Evolutionary conservation across 2,329 filamentous ascomycete species (phyloP).

Genomic region (Sporothrix luriei): DNA sequence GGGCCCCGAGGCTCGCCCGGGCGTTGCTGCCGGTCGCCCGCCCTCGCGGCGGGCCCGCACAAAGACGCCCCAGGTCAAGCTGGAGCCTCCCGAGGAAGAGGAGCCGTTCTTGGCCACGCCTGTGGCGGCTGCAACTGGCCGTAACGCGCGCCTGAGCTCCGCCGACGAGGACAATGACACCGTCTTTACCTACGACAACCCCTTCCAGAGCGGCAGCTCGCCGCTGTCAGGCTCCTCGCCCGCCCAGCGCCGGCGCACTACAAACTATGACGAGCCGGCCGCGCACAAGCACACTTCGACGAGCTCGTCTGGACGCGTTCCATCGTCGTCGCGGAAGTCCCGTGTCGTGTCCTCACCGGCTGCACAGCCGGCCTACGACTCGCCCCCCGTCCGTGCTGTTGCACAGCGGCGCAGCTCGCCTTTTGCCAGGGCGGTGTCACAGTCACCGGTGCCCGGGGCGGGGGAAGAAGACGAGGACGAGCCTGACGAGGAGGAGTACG

Average conservation of each 20-base stretch:
- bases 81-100: conserved; percentile 58
- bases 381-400: conserved; percentile 3
- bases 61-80: conserved; percentile 58
- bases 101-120: conserved; percentile 49
- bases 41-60: conserved; percentile 56
- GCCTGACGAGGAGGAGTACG: conserved; percentile 39
- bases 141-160: conserved; percentile 43
- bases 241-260: conserved; percentile 28
- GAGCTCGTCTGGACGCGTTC: conserved; percentile 1
- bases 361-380: conserved; percentile 19
- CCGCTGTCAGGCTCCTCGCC: conserved; percentile 51
- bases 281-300: conserved; percentile 11
- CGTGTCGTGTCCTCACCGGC: conserved; percentile 31
- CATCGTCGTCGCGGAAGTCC: conserved; percentile 21
- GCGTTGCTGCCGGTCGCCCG: conserved; percentile 46
- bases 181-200: conserved; percentile 86
- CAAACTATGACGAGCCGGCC: conserved; percentile 14
- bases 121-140: conserved; percentile 54
- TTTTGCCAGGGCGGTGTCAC: conserved; percentile 21
- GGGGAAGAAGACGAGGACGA: conserved; percentile 22
- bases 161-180: conserved; percentile 53
- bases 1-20: conserved; percentile 50
- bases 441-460: conserved; percentile 19
- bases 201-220: conserved; percentile 85
- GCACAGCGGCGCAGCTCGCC: conserved; percentile 25